Percentiles rank a stretch among this genome's conserved stretches.
Conservation (phyloP, 352 stramenopile species). For the Phytophthora niederhauseri region DNA sequence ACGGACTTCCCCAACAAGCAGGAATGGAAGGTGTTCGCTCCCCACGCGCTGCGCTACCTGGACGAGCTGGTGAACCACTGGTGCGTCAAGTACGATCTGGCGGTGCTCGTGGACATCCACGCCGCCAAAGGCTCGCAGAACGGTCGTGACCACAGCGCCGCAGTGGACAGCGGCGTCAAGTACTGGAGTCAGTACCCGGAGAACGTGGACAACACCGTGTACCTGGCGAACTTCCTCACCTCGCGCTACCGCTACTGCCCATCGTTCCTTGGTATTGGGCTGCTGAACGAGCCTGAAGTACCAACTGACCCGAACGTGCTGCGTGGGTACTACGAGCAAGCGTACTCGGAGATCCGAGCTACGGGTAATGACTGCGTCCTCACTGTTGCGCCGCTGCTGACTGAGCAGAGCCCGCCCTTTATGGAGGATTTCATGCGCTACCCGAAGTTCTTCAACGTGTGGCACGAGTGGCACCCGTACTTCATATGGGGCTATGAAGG, state of each 20-base stretch:
- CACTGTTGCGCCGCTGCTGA: slow-evolving; percentile 62
- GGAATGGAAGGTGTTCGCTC: slow-evolving; percentile 60
- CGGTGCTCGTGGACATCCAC: slow-evolving; percentile 83
- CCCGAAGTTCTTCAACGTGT: slow-evolving; percentile 75
- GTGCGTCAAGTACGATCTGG: slow-evolving; percentile 52
- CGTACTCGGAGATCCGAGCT: slow-evolving; percentile 68
- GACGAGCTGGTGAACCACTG: slow-evolving; percentile 57
- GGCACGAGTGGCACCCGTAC: slow-evolving; percentile 89
- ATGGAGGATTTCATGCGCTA: slow-evolving; percentile 70
- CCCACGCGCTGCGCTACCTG: slow-evolving; percentile 50
- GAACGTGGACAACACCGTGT: slow-evolving; percentile 71
- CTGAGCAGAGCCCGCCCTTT: slow-evolving; percentile 52
- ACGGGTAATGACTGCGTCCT: slow-evolving; percentile 82
- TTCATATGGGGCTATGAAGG: slow-evolving; percentile 86
- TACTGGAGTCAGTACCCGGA: slow-evolving; percentile 66
- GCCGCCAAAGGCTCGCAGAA: slow-evolving; percentile 86
- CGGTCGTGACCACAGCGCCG: slow-evolving; percentile 75
- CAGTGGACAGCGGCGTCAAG: slow-evolving; percentile 47
- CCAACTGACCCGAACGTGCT: slow-evolving; percentile 60
- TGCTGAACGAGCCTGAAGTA: slow-evolving; percentile 76
- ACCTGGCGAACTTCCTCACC: slow-evolving; percentile 61
- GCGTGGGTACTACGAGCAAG: slow-evolving; percentile 77
- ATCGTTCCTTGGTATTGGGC: slow-evolving; percentile 75
- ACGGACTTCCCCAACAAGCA: slow-evolving; percentile 50
- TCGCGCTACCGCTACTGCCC: slow-evolving; percentile 68